Percentiles rank a stretch among this genome's conserved stretches.
Evolutionary conservation across 179 eudicot genomes (phyloP).

Genomic region (Beta corolliflora): DNA sequence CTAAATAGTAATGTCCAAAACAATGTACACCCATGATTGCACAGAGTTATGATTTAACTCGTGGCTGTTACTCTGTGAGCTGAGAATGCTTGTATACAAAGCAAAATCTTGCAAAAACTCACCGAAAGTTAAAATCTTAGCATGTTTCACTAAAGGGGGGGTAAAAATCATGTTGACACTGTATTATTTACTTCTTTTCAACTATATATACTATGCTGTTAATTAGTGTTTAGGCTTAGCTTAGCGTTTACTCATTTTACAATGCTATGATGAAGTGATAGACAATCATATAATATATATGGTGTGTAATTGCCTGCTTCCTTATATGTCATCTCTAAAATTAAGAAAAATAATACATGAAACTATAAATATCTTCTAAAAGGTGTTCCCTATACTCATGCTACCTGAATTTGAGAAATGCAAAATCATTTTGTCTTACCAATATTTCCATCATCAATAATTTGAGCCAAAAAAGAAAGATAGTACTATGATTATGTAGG

Average conservation of each 20-base stretch:
- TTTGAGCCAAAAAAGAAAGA: neutral
- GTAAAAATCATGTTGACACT: neutral
- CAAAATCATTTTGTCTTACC: slow-evolving; percentile 19
- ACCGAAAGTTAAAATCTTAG: neutral
- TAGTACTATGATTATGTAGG: neutral
- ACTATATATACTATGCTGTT: neutral
- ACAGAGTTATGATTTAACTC: neutral
- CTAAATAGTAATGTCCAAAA: too few relatives aligned
- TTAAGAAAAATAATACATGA: neutral
- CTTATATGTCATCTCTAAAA: neutral
- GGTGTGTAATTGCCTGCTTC: neutral
- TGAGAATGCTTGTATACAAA: slow-evolving; percentile 9
- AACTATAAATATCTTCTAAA: neutral
- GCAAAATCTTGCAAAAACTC: neutral
- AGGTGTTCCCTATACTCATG: neutral
- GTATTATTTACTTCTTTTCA: neutral
- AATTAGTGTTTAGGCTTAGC: neutral
- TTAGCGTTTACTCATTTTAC: neutral
- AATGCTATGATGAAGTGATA: neutral
- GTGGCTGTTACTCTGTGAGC: neutral
- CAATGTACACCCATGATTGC: neutral
- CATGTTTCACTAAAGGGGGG: neutral
- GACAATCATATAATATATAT: neutral
- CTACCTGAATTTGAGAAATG: neutral
- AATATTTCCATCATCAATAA: neutral